Evolutionary conservation across 495 filamentous ascomycete genomes (phyloP), one percentile per base, ranked within the genome.

Genomic region (Lasiosphaeria miniovina): DNA sequence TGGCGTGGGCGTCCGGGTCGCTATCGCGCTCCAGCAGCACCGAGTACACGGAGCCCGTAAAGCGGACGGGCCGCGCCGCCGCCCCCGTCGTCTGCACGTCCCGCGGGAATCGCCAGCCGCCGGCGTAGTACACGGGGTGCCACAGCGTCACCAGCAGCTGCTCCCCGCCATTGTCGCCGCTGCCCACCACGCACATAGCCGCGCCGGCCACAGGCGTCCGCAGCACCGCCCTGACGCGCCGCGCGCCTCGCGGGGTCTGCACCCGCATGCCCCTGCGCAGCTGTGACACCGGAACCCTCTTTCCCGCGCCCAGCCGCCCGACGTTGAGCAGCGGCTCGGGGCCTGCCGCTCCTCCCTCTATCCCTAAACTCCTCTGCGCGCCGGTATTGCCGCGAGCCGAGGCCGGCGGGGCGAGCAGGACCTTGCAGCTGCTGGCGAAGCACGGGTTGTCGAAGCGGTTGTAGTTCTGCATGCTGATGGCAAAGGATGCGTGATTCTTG

Each of bases 21-120:
- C 32, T 50, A 52, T 76, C 71, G 15, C 68, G 57, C 65, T 77
- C 64, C 48, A 81, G 57, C 51, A 79, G 57, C 6, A 80, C 68
- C 11, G 77, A 79, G 62, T 76, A 79, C 10, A 80, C 66, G 4
- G 57, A 45, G 10, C 77, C 77, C 3, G 71, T 76, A 40, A 77
- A 74, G 14, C 62, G 48, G 35, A 75, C 68, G 49, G 38, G 24
- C 24, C 0, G 24, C 24, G 24, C 24, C 24, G 24, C 24, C 24
- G 24, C 24, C 24, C 24, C 1, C 24, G 24, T 50, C 4, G 35
- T 34, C 5, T 10, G 10, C 33, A 71, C 38, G 12, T 73, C 49
- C 31, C 41, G 64, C 0, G 78, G 78, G 51, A 77, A 80, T 9
- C 51, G 43, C 76, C 76, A 81, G 14, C 32, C 14, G 3, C 11